Base-by-base conservation (phyloP, 2,329 filamentous ascomycete genomes). In the Stylonectria norvegica region DNA sequence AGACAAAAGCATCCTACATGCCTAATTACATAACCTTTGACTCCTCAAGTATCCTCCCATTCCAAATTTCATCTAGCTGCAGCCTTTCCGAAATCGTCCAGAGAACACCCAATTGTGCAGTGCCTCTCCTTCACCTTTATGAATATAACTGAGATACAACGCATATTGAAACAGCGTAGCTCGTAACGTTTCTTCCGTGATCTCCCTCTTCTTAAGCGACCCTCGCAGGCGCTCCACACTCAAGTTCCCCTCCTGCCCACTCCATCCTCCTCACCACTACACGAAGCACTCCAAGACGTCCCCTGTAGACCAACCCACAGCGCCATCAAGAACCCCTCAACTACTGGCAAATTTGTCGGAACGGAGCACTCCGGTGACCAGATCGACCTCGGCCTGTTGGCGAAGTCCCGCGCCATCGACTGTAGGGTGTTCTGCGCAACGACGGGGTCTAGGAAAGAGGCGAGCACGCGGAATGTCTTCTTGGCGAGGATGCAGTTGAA, bases 351-450 rank as follows among this genome's bases (percentile, higher is more conserved):
- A 11, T 47, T 42, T 11, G 36, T 37, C 4, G 62, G 62, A 11
- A 64, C 60, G 27, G 48, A 47, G 49, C 62, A 65, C n/a, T 50
- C 42, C n/a, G 62, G 62, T 14, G 62, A 65, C 62, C 62, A 65
- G 38, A 65, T 56, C 9, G 57, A 55, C 1, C 45, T 47, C 7
- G 47, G 48, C 7, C 61, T 52, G 5, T 29, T 31, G 18, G 45
- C 29, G 15, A 59, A 52, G 34, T 59, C 50, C 16, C 45, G 38
- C 5, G 57, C 50, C 10, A 52, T 45, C 10, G 29, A 7, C 10
- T 52, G 34, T 22, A 63, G 45, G 17, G 53, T 58, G 17, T 38
- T 32, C 23, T 51, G 36, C 16, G 61, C 59, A 31, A 48, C 36
- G 14, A 29, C 32, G 2, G 55, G 52, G 43, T 65, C 55, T 17